Base-by-base conservation (phyloP, 805 yeast genomes). In the Ogataea siamensis region DNA sequence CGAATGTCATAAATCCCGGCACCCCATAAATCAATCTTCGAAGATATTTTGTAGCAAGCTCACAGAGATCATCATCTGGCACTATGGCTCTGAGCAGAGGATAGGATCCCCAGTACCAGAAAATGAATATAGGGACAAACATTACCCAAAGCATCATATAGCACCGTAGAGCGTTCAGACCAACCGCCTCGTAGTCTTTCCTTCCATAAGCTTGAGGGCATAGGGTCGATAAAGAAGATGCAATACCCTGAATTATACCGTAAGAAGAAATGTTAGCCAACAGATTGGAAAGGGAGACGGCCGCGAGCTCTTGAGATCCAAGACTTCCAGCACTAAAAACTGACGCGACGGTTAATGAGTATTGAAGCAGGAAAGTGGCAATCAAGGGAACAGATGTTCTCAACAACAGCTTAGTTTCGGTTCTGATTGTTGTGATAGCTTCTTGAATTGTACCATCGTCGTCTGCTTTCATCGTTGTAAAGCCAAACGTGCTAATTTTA, bases 121-220 rank as follows among this genome's bases (percentile, higher is more conserved):
- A 61, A 1, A 70, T 68, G 43, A 63, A 72, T 14, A 57, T 52
- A 5, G 59, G 57, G 40, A 74, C 66, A 20, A 66, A 51, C 5
- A 73, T 33, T 3, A 60, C 44, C 28, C 64, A 53, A 12, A 73
- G 66, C 31, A 76, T 54, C 5, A 75, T 66, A 9, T 69, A 62
- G 59, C 80, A 73, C 47, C 74, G 67, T 51, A 73, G 71, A 42
- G 73, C 55, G 48, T 73, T 72, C 18, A 67, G 45, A 1, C 80
- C 80, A 7, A 76, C 81, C 43, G 69, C 53, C 28, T 63, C 62
- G 51, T 69, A 72, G 38, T 70, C 71, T 33, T 64, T 64, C 16
- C 79, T 73, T 12, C 81, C 81, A 52, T 67, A 76, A 3, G 80
- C 79, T 53, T 76, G 81, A 1, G 81, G 79, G 45, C 80, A 74